Percentiles rank a stretch among this genome's conserved stretches.
Conservation (phyloP, 208 protist genomes). For the Wallacemonas sp. region DNA sequence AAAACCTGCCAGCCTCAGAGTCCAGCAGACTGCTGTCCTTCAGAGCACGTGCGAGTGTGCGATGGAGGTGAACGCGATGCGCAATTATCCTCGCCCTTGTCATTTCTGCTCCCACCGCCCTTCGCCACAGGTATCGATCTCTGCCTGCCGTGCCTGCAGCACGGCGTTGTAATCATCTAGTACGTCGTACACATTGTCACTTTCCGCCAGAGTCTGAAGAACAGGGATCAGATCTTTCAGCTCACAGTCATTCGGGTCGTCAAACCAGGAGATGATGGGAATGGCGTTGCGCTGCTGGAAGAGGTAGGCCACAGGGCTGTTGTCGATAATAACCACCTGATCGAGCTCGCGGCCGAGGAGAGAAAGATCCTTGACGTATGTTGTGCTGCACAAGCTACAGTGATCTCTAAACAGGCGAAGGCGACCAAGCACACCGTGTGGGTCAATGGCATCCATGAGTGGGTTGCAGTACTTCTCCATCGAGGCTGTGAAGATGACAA, state of each 20-base stretch:
- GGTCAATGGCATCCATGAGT: slow-evolving; percentile 77
- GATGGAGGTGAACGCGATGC: too few relatives aligned
- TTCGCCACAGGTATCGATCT: background rate
- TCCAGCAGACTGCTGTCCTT: too few relatives aligned
- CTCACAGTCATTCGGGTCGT: slow-evolving; percentile 71
- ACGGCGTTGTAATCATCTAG: slow-evolving; percentile 84
- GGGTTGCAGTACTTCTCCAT: slow-evolving; percentile 80
- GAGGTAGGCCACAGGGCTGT: slow-evolving; percentile 89
- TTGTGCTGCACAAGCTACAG: slow-evolving; percentile 76
- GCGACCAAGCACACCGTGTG: slow-evolving; percentile 48
- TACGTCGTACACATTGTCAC: slow-evolving; percentile 73
- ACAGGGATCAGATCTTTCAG: slow-evolving; percentile 72
- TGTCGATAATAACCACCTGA: slow-evolving; percentile 68
- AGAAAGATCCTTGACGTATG: slow-evolving; percentile 90
- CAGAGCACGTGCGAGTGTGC: too few relatives aligned
- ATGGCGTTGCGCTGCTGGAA: slow-evolving; percentile 92
- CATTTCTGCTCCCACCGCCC: background rate
- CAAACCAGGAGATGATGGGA: slow-evolving; percentile 89
- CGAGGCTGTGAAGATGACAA: slow-evolving; percentile 90
- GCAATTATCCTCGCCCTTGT: slow-evolving; percentile 3
- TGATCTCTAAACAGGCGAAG: slow-evolving; percentile 83
- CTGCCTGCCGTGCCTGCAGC: slow-evolving; percentile 54
- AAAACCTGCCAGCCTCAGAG: too few relatives aligned
- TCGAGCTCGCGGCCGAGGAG: slow-evolving; percentile 79
- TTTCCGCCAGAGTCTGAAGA: slow-evolving; percentile 68